A percentile compares a stretch with the other conserved stretches of the same genome.
Evolutionary conservation across 108 stramenopile species (phyloP).

Genomic region (Cyclotella distinguenda): DNA sequence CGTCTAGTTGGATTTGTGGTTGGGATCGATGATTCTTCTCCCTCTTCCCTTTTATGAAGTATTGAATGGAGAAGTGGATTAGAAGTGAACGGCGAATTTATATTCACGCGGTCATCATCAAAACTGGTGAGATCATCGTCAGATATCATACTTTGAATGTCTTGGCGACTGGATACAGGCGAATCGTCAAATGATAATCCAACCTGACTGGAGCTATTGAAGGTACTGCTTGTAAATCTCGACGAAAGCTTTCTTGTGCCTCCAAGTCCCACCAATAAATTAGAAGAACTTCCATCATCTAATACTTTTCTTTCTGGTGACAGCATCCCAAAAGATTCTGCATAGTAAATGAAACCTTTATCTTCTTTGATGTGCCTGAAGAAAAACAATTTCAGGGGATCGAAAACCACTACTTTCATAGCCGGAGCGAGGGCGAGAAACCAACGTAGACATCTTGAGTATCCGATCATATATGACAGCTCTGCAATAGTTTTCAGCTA

Average conservation of each 20-base stretch:
- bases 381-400: constrained; percentile 52
- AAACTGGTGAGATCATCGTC: background rate
- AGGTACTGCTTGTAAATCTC: constrained; percentile 1
- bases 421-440: constrained; percentile 52
- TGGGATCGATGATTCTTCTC: no score
- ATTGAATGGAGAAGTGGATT: background rate
- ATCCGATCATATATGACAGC: constrained; percentile 42
- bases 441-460: constrained; percentile 59
- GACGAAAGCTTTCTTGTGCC: constrained; percentile 5
- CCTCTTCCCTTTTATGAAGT: no score
- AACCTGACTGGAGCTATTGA: constrained; percentile 31
- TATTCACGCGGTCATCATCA: no score
- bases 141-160: constrained; percentile 10
- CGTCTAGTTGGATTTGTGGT: no score
- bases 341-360: constrained; percentile 42
- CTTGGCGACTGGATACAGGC: constrained; percentile 15
- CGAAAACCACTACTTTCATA: constrained; percentile 43
- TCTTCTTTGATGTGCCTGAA: constrained; percentile 57
- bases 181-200: constrained; percentile 26
- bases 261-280: background rate
- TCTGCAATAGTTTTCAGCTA: constrained; percentile 23
- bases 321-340: constrained; percentile 44
- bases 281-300: background rate
- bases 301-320: constrained; percentile 29
- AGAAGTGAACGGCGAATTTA: no score